A percentile compares a stretch with the other conserved stretches of the same genome.
Evolutionary conservation across 352 stramenopile species (phyloP).

Genomic region (Globisporangium sylvaticum): DNA sequence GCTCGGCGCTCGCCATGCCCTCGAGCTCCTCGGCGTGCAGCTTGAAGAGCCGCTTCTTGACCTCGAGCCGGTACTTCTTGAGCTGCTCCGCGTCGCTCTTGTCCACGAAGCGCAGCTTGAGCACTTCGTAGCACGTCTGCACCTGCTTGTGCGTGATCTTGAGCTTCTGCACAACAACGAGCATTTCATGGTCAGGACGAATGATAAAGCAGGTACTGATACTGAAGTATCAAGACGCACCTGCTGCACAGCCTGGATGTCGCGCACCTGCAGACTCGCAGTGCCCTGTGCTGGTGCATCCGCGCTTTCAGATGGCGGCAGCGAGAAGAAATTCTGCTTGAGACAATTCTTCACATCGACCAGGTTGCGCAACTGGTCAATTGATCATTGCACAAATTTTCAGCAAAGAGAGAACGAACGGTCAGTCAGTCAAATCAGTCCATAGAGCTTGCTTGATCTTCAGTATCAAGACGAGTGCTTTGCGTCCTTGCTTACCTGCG

Average conservation of each 20-base stretch:
- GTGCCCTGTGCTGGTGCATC: constrained; percentile 33
- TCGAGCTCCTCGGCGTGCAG: constrained; percentile 69
- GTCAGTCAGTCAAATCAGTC: background rate
- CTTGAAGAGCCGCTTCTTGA: constrained; percentile 79
- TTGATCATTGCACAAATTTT: constrained; percentile 23
- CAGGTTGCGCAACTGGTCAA: constrained; percentile 50
- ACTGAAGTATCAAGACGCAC: constrained; percentile 22
- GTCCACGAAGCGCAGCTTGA: constrained; percentile 63
- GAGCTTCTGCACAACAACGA: constrained; percentile 30
- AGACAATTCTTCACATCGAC: constrained; percentile 66
- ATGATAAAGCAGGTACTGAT: background rate
- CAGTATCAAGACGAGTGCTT: background rate
- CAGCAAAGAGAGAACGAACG: background rate
- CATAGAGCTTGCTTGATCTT: background rate
- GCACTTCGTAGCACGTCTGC: constrained; percentile 73
- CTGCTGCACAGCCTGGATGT: constrained; percentile 64
- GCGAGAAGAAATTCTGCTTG: constrained; percentile 55
- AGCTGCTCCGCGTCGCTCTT: constrained; percentile 37
- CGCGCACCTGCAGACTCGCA: constrained; percentile 28
- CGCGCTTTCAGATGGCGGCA: constrained; percentile 24
- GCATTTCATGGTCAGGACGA: background rate
- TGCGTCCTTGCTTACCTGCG: constrained; percentile 11
- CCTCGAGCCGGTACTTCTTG: constrained; percentile 73
- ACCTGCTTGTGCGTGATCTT: constrained; percentile 80
- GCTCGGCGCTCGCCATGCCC: constrained; percentile 58